Conservation (phyloP, 2,329 filamentous ascomycete species). For the Madurella fahalii region DNA sequence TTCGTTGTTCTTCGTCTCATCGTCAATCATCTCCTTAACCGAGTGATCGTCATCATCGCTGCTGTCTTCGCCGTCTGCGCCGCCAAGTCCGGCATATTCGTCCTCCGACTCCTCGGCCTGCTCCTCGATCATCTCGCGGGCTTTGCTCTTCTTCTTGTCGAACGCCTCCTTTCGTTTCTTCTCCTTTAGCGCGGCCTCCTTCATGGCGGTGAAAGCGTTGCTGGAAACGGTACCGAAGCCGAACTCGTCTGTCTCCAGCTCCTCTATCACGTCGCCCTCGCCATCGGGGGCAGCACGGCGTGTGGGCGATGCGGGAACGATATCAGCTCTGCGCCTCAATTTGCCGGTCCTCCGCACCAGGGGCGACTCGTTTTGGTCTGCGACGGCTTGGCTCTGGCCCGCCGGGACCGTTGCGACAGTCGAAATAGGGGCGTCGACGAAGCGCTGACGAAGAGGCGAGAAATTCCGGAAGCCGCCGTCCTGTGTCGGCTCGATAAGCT, state of each 20-base stretch:
- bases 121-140: conserved; percentile 82
- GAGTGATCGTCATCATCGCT: conserved; percentile 64
- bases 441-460: conserved; percentile 66
- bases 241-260: conserved; percentile 32
- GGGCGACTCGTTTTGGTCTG: conserved; percentile 58
- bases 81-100: conserved; percentile 92
- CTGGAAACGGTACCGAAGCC: conserved; percentile 32
- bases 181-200: conserved; percentile 55
- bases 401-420: conserved; percentile 67
- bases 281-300: conserved; percentile 34
- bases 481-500: conserved; percentile 72
- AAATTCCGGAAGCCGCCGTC: conserved; percentile 72
- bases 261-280: conserved; percentile 33
- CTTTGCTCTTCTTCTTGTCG: conserved; percentile 82
- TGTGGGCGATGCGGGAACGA: conserved; percentile 15
- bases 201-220: conserved; percentile 66
- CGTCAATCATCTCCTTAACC: conserved; percentile 85
- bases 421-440: conserved; percentile 60
- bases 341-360: conserved; percentile 58
- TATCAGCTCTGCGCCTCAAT: conserved; percentile 36
- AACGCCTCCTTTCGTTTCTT: conserved; percentile 57
- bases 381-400: conserved; percentile 33
- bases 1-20: conserved; percentile 69
- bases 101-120: conserved; percentile 97
- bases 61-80: conserved; percentile 80